Base-by-base conservation (phyloP, 768 basidiomycete species). In the Astraeus odoratus region DNA sequence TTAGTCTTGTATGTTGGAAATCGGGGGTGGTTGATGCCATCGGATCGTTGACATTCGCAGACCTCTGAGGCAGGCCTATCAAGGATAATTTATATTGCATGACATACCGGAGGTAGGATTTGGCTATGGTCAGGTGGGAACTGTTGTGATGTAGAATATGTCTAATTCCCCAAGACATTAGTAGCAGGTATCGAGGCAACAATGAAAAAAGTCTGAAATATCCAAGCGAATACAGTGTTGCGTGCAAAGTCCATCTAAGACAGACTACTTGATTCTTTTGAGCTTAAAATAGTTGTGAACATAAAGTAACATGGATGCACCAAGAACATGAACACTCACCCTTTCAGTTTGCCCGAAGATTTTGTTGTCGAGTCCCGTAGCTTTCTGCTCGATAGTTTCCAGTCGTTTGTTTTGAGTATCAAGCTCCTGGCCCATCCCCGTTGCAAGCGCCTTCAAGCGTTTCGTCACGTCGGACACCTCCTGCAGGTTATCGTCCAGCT, bases 401-500 rank as follows among this genome's bases (percentile, higher is more conserved):
- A 98, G 80, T 50, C 92, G 74, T 6, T 58, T 55, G 69, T 92
- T 97, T 73, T 99, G 96, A 19, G 69, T 72, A 54, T 92, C 83
- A 44, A 98, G 79, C 60, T 97, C 94, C 49, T 87, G 76, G 35
- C 87, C 85, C 83, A 90, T 91, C 4, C 86, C 81, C 49, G 73
- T 73, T 5, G 86, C 88, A 16, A 94, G 68, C 3, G 81, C 78
- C 65, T 86, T 89, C 49, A 96, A 72, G 37, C 80, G 72, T 67
- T 82, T 86, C 2, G 87, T 79, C 42, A 84, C 77, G 41, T 81
- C 81, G 27, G 77, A 69, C 47, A 95, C 86, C 64, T 95, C 92
- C 59, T 88, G 81, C 20, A 99, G 68, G 62, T 98, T 97, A 51
- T 76, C 80, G 56, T 97, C 95, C 29, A 99, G 57, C 66, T 98